Conservation (phyloP, 2,329 filamentous ascomycete genomes). For the Ophiostoma montium region DNA sequence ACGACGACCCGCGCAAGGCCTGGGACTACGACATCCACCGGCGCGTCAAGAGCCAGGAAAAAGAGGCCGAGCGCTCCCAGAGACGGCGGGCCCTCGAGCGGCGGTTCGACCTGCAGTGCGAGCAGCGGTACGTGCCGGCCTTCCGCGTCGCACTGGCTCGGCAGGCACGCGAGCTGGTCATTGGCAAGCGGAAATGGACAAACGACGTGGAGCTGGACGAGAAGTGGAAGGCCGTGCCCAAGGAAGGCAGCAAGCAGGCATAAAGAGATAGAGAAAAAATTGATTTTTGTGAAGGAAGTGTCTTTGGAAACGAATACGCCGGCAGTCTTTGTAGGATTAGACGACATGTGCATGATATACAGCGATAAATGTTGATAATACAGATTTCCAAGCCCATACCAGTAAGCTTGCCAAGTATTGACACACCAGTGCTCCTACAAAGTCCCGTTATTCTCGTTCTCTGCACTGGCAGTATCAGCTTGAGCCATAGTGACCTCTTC, state of each 20-base stretch:
- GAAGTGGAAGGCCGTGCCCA: slow-evolving; percentile 29
- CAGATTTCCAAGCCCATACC: slow-evolving; percentile 1
- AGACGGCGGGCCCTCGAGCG: slow-evolving; percentile 13
- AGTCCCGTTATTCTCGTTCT: background rate
- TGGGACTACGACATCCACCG: slow-evolving; percentile 51
- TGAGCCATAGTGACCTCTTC: background rate
- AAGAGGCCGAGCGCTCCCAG: slow-evolving; percentile 19
- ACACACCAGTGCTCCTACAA: background rate
- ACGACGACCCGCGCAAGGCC: slow-evolving; percentile 21
- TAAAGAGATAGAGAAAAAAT: background rate
- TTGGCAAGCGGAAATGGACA: slow-evolving; percentile 47
- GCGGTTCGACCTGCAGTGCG: slow-evolving; percentile 18
- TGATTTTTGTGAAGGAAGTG: background rate
- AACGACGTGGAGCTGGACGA: slow-evolving; percentile 31
- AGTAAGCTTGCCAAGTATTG: background rate
- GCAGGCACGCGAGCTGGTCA: slow-evolving; percentile 49
- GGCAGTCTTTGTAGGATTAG: slow-evolving; percentile 5
- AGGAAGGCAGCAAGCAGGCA: slow-evolving; percentile 13
- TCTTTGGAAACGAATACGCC: background rate
- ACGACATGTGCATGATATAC: slow-evolving; percentile 2
- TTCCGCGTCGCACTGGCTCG: slow-evolving; percentile 29
- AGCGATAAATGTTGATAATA: no score
- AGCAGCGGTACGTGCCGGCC: slow-evolving; percentile 24
- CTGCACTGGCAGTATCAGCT: background rate
- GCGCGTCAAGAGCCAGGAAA: slow-evolving; percentile 15